A percentile compares a stretch with the other conserved stretches of the same genome.
Conservation (phyloP, 352 stramenopile genomes). For the Phytophthora palmivora region DNA sequence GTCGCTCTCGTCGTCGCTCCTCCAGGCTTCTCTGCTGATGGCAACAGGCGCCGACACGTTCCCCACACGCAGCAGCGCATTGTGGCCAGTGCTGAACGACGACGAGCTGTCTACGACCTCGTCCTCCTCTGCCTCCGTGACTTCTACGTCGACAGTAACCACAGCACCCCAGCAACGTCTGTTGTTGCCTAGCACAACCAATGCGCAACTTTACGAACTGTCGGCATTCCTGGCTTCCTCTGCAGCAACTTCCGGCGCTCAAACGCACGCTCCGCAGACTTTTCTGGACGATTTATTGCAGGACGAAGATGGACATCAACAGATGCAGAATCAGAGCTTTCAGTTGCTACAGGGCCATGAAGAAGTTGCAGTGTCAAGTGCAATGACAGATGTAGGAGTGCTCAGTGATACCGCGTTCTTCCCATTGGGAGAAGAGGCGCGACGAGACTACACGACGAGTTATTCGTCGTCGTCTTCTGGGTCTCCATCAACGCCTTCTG, state of each 20-base stretch:
- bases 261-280: slow-evolving; percentile 14
- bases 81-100: slow-evolving; percentile 28
- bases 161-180: slow-evolving; percentile 10
- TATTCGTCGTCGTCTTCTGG: slow-evolving; percentile 28
- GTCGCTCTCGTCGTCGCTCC: neutral
- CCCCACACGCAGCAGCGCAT: slow-evolving; percentile 6
- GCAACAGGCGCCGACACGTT: slow-evolving; percentile 20
- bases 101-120: slow-evolving; percentile 12
- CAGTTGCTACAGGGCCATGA: slow-evolving; percentile 22
- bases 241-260: slow-evolving; percentile 1
- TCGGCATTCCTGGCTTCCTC: slow-evolving; percentile 39
- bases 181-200: slow-evolving; percentile 8
- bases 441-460: slow-evolving; percentile 3
- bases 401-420: slow-evolving; percentile 31
- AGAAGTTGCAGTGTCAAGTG: slow-evolving; percentile 11
- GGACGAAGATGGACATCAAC: slow-evolving; percentile 23
- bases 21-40: slow-evolving; percentile 4
- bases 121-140: neutral
- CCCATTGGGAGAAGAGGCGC: slow-evolving; percentile 17
- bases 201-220: slow-evolving; percentile 36
- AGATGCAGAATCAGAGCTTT: slow-evolving; percentile 10
- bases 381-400: slow-evolving; percentile 18
- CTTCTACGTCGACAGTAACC: slow-evolving; percentile 2
- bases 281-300: slow-evolving; percentile 60
- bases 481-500: slow-evolving; percentile 11